Evolutionary conservation across 345 rosid genomes (phyloP).

Genomic region (Xanthoceras sorbifolium): DNA sequence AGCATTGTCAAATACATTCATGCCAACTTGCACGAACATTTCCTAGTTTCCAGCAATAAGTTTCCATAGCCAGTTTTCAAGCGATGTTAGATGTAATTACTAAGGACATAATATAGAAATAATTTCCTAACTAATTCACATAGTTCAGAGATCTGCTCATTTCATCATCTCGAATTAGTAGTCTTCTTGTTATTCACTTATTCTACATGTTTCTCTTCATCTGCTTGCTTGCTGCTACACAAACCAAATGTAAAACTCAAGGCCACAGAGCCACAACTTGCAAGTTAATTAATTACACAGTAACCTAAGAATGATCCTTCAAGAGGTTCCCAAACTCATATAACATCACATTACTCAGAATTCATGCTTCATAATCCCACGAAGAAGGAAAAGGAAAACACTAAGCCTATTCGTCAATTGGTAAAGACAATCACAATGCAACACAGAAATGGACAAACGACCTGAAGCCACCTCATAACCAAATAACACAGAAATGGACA

Average conservation of each 20-base stretch:
- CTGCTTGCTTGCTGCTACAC: background rate
- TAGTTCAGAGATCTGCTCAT: background rate
- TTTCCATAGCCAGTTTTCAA: background rate
- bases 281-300: background rate
- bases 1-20: background rate
- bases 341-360: background rate
- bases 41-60: background rate
- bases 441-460: too few species aligned
- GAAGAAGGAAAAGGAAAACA: background rate
- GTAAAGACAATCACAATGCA: too few species aligned
- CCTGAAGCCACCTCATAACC: background rate
- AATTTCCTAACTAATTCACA: background rate
- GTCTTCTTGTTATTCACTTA: background rate
- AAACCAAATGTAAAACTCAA: background rate
- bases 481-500: background rate
- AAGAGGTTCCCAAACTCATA: slow-evolving; percentile 7
- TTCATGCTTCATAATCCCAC: background rate
- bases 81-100: background rate
- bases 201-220: background rate
- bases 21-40: background rate
- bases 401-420: too few species aligned
- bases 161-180: background rate
- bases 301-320: background rate
- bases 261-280: background rate
- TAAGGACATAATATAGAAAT: too few species aligned